Conservation (phyloP, 2,329 filamentous ascomycete species). For the Stachybotrys echinatus region DNA sequence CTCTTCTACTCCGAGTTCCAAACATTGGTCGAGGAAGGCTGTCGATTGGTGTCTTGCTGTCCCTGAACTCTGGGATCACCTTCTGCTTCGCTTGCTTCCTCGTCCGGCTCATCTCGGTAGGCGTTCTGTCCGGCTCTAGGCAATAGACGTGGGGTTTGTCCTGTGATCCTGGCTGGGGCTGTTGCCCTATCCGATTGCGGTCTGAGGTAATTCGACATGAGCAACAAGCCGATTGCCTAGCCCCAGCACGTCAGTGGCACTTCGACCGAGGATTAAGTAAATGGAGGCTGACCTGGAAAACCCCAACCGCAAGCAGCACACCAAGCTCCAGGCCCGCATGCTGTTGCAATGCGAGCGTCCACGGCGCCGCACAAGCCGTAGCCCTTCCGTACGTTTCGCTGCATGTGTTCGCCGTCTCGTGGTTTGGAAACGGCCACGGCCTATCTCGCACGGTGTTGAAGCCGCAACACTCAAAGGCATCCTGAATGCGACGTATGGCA, state of each 20-base stretch:
- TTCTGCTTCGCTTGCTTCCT: background rate
- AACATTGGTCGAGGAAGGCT: background rate
- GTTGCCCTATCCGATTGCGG: background rate
- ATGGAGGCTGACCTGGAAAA: conserved; percentile 35
- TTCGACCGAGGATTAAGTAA: background rate
- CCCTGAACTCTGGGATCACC: background rate
- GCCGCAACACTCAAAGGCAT: conserved; percentile 59
- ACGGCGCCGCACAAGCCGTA: conserved; percentile 41
- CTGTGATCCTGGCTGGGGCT: background rate
- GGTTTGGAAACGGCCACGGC: conserved; percentile 49
- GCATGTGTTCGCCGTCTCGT: conserved; percentile 29
- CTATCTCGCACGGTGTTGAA: conserved; percentile 48
- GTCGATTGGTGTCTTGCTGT: background rate
- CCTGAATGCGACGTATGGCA: conserved; percentile 53
- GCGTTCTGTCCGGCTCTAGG: background rate
- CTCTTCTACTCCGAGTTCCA: background rate
- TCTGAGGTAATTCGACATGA: background rate
- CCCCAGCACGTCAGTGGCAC: background rate
- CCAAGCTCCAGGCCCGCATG: conserved; percentile 39
- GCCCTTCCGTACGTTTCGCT: conserved; percentile 34
- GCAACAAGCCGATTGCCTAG: background rate
- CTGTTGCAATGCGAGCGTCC: conserved; percentile 28
- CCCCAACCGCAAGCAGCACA: conserved; percentile 42
- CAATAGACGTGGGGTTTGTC: background rate
- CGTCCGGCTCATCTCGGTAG: background rate